These are phyloP conservation scores for Quercus alba DNA, from an alignment of 306 rosid species.

Conservation along the genomic window DNA sequence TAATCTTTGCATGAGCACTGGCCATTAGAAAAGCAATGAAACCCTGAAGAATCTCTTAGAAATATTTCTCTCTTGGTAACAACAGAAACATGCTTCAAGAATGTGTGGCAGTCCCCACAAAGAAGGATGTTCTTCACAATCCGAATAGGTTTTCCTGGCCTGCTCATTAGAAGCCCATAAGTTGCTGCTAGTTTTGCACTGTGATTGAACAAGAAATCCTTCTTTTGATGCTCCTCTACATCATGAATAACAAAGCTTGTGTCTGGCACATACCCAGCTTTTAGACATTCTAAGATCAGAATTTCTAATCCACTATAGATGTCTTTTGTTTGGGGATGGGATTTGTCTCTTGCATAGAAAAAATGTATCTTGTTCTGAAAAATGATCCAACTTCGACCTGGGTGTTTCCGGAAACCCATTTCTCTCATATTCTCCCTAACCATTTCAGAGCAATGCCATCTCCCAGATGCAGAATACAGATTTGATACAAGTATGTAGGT, in stretches of 20 bases:
- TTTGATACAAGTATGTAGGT: slow-evolving; percentile 73
- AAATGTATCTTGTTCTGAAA: slow-evolving; percentile 59
- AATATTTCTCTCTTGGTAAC: slow-evolving; percentile 58
- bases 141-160: slow-evolving; percentile 61
- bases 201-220: slow-evolving; percentile 65
- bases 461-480: slow-evolving; percentile 81
- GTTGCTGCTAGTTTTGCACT: slow-evolving; percentile 71
- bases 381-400: slow-evolving; percentile 76
- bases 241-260: slow-evolving; percentile 80
- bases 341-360: slow-evolving; percentile 77
- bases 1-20: slow-evolving; percentile 78
- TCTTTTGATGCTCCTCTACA: slow-evolving; percentile 81
- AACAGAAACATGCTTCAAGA: slow-evolving; percentile 67
- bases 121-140: slow-evolving; percentile 71
- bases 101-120: slow-evolving; percentile 88
- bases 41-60: slow-evolving; percentile 76
- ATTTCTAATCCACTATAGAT: slow-evolving; percentile 73
- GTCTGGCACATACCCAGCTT: slow-evolving; percentile 79
- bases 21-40: slow-evolving; percentile 77
- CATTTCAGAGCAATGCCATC: slow-evolving; percentile 78
- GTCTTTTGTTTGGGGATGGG: slow-evolving; percentile 75
- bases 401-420: slow-evolving; percentile 70
- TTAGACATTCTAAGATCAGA: slow-evolving; percentile 72
- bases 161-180: slow-evolving; percentile 62
- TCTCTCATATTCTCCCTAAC: slow-evolving; percentile 66